Evolutionary conservation across 148 eudicot species (phyloP).

Genomic region (Oxyria digyna): DNA sequence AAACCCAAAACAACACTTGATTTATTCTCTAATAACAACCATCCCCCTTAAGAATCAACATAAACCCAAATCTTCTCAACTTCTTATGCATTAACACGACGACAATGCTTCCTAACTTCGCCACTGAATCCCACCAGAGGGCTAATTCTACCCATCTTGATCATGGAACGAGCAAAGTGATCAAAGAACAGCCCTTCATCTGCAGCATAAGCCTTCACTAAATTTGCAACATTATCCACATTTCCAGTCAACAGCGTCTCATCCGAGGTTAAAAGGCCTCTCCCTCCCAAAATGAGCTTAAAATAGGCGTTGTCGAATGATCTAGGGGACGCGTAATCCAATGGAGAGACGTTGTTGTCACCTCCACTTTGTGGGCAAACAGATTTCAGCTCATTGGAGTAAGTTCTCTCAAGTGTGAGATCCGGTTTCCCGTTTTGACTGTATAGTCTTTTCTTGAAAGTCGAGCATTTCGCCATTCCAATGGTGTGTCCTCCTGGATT

Average conservation of each 20-base stretch:
- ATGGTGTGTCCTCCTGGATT: slow-evolving; percentile 74
- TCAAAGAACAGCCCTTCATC: slow-evolving; percentile 48
- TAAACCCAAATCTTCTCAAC: background rate
- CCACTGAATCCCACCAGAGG: slow-evolving; percentile 64
- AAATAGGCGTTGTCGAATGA: slow-evolving; percentile 73
- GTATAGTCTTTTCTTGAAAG: slow-evolving; percentile 77
- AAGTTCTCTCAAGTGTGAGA: slow-evolving; percentile 40
- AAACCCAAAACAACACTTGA: background rate
- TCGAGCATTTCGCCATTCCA: slow-evolving; percentile 66
- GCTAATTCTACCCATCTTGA: slow-evolving; percentile 58
- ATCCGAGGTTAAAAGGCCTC: slow-evolving; percentile 65
- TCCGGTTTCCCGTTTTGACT: slow-evolving; percentile 71
- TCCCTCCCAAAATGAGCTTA: slow-evolving; percentile 64
- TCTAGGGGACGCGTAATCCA: slow-evolving; percentile 61
- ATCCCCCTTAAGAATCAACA: background rate
- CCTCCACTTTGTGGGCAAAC: slow-evolving; percentile 60
- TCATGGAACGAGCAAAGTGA: slow-evolving; percentile 70
- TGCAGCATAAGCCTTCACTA: slow-evolving; percentile 53
- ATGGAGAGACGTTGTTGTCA: slow-evolving; percentile 53
- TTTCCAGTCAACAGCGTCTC: slow-evolving; percentile 65
- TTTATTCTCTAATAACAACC: background rate
- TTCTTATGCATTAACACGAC: slow-evolving; percentile 28
- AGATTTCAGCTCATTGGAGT: slow-evolving; percentile 48
- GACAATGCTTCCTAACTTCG: slow-evolving; percentile 65
- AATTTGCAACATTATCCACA: slow-evolving; percentile 18